Percentiles rank a stretch among this genome's conserved stretches.
These are phyloP conservation scores for Backusella parvicylindrica DNA, from an alignment of 192 early-diverging fungal species.

Conservation along the genomic window DNA sequence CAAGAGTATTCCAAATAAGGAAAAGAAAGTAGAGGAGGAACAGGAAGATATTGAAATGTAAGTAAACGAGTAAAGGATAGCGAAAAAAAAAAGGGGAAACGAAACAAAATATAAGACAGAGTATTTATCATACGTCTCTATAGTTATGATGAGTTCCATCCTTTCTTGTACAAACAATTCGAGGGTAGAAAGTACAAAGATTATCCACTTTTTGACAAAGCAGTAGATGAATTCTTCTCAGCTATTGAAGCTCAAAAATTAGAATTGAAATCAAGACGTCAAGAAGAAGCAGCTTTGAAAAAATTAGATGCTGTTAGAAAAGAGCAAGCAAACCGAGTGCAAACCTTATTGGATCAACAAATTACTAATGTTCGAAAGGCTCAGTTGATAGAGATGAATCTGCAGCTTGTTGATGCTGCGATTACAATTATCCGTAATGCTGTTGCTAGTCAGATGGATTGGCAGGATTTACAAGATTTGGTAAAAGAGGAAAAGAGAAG, in stretches of 20 bases:
- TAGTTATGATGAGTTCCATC: slow-evolving; percentile 71
- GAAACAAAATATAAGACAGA: slow-evolving; percentile 4
- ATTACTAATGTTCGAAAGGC: slow-evolving; percentile 69
- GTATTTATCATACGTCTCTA: not conserved
- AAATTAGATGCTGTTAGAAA: slow-evolving; percentile 81
- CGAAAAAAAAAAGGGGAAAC: slow-evolving; percentile 8
- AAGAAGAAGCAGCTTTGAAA: slow-evolving; percentile 69
- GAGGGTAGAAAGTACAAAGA: slow-evolving; percentile 45
- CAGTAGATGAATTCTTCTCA: slow-evolving; percentile 92
- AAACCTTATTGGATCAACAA: slow-evolving; percentile 71
- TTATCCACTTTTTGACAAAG: slow-evolving; percentile 74
- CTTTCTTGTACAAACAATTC: slow-evolving; percentile 68
- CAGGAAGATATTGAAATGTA: slow-evolving; percentile 31
- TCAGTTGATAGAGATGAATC: slow-evolving; percentile 80
- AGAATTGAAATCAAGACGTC: slow-evolving; percentile 50
- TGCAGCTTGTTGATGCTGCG: slow-evolving; percentile 83
- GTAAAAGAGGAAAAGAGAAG: slow-evolving; percentile 76
- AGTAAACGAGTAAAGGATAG: not conserved
- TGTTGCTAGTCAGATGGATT: slow-evolving; percentile 92
- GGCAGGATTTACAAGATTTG: slow-evolving; percentile 89
- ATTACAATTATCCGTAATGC: slow-evolving; percentile 86
- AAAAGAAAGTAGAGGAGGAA: slow-evolving; percentile 34
- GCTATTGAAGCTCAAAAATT: slow-evolving; percentile 85
- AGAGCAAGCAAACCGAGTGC: slow-evolving; percentile 77
- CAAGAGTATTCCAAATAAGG: slow-evolving; percentile 35